phyloP scores from a whole-genome alignment of 202 grass and related monocot species.

The Eragrostis tef region DNA sequence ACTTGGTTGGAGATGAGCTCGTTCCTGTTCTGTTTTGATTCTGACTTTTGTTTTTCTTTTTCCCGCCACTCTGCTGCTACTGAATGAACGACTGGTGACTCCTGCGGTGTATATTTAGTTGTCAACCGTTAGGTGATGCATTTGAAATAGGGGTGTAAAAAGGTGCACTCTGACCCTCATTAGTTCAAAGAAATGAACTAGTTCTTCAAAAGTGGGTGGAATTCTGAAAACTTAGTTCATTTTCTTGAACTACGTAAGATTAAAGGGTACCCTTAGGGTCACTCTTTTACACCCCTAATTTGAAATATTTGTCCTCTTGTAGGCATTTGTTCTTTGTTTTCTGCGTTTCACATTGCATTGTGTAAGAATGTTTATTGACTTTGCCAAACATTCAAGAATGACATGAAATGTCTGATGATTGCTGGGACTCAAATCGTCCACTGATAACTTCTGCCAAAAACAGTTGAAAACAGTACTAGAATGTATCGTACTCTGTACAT shows the following conservation, averaged over 20 bases:
- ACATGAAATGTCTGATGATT: neutral
- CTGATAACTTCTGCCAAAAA: neutral
- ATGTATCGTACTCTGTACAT: neutral
- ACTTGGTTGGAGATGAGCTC: constrained; percentile 73
- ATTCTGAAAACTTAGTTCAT: too few relatives aligned
- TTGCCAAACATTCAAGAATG: constrained; percentile 20
- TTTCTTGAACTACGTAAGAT: too few relatives aligned
- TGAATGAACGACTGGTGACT: constrained; percentile 13
- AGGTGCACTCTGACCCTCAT: too few relatives aligned
- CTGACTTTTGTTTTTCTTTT: neutral
- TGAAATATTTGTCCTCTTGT: neutral
- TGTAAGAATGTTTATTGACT: constrained; percentile 20
- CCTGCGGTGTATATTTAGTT: neutral
- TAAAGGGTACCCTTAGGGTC: too few relatives aligned
- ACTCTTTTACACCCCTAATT: neutral
- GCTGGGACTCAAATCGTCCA: neutral
- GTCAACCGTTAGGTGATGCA: neutral
- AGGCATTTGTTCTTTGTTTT: neutral
- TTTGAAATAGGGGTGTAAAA: neutral
- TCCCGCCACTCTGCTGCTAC: neutral
- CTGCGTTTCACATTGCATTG: neutral
- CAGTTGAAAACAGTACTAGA: neutral
- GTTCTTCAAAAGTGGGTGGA: too few relatives aligned
- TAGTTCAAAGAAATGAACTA: too few relatives aligned
- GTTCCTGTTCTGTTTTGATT: constrained; percentile 29